Base-by-base conservation (phyloP, 1,139 yeast species). In the Yamadazyma aaseri region DNA sequence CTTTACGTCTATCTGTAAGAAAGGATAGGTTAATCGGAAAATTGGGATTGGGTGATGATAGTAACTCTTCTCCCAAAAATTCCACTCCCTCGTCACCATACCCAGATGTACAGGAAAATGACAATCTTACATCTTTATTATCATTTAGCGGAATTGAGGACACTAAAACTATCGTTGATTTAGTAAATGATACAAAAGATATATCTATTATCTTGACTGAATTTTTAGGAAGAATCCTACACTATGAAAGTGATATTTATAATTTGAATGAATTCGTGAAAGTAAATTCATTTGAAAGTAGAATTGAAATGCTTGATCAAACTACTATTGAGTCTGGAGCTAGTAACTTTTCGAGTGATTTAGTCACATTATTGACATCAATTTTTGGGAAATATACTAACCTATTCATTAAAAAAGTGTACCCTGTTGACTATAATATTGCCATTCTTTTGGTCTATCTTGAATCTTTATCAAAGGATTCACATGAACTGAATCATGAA, bases 221-320 rank as follows among this genome's bases (percentile, higher is more conserved):
- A 46, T 80, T 86, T 40, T 53, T 83, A 12, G 76, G 76, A 8
- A 63, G 60, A 12, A 70, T 87, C 38, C 87, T 89, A 61, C 94
- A 86, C 44, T 61, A 81, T 34, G 75, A 80, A 13, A 68, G 79
- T 2, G 70, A 70, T 30, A 62, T 66, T 2, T 60, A 60, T 12
- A 67, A 66, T 21, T 83, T 77, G 44, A 60, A 67, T 6, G 76
- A 71, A 7, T 79, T 67, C 46, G 57, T 82, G 15, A 55, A 58
- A 9, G 47, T 49, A 10, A 49, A 55, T 21, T 73, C 85, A 2
- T 60, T 62, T 29, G 58, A 56, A n/a, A 53, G 43, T 40, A 56
- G 60, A 46, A 47, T 41, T 46, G 67, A 51, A 40, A 60, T 49
- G 28, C 39, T 62, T 27, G 63, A 60, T 11, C 44, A 40, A 16